These are phyloP conservation scores for Funneliformis mosseae DNA, from an alignment of 192 early-diverging fungal genomes.

Conservation along the genomic window DNA sequence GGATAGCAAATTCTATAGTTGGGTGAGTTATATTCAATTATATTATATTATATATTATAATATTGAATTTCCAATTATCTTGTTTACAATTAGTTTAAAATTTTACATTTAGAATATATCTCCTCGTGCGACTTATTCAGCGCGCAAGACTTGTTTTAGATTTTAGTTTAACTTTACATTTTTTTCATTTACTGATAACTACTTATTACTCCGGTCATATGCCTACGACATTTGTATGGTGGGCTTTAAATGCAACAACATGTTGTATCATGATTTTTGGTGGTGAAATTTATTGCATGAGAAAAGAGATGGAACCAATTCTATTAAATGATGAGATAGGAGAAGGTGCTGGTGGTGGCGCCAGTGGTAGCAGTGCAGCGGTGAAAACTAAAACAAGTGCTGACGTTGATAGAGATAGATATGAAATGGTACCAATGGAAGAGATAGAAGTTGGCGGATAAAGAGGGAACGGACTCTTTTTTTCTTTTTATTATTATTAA, in stretches of 20 bases:
- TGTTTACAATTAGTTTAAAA: no score
- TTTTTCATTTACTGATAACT: slow-evolving; percentile 65
- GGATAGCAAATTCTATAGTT: slow-evolving; percentile 63
- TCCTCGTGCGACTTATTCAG: slow-evolving; percentile 67
- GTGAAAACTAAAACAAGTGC: not conserved
- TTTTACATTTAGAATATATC: slow-evolving; percentile 38
- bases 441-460: slow-evolving; percentile 35
- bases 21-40: slow-evolving; percentile 45
- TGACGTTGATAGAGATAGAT: slow-evolving; percentile 37
- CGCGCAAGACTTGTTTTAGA: slow-evolving; percentile 77
- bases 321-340: slow-evolving; percentile 32
- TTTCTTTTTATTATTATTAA: no score
- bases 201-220: slow-evolving; percentile 59
- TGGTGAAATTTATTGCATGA: slow-evolving; percentile 82
- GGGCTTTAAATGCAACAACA: slow-evolving; percentile 57
- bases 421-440: slow-evolving; percentile 40
- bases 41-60: not conserved
- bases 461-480: not conserved
- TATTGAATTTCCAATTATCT: no score
- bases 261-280: slow-evolving; percentile 68
- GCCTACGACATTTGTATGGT: slow-evolving; percentile 71
- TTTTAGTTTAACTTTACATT: slow-evolving; percentile 73
- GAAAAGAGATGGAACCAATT: slow-evolving; percentile 74
- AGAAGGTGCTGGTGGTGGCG: slow-evolving; percentile 27
- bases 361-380: not conserved